Base-by-base conservation (phyloP, 805 yeast genomes). In the Pichia eremophila region DNA sequence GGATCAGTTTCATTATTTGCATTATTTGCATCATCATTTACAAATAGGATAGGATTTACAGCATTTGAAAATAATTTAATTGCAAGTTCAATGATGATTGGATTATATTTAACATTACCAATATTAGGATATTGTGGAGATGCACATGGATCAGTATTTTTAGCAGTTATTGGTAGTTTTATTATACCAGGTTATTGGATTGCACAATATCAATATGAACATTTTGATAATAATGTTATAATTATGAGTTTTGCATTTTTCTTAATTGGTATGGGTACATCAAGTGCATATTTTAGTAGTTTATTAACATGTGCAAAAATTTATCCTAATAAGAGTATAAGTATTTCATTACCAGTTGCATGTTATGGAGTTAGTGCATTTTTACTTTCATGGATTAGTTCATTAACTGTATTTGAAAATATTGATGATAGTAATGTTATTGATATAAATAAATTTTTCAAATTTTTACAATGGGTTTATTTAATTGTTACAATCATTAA, bases 1-100 rank as follows among this genome's bases (percentile, higher is more conserved):
- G 97, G 96, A 0, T 85, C 95, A 5, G 84, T 91, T 45, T 72
- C 87, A 50, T 72, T 90, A 19, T 87, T 89, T 61, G 83, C 96
- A 9, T 68, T 91, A 39, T 90, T 83, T 64, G 77, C 95, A 7
- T 75, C 83, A 18, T 76, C 81, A 15, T 77, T 93, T 61, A 80
- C 79, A 49, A 60, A 66, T 12, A 61, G 68, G n/a, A 66, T 84
- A 43, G 74, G 78, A 3, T 81, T 84, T 57, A 64, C 81, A 1
- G 87, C 87, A 54, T 69, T 85, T 46, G 65, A 71, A 44, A 71
- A 75, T 61, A 93, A 91, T 65, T 64, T 79, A 47, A 79, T 91
- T 12, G 84, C 95, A 5, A 81, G 88, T 29, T 70, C 76, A 25
- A 80, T 86, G 37, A 82, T 85, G 29, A 62, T 85, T 50, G 97